These are phyloP conservation scores for Floccularia luteovirens DNA, from an alignment of 768 basidiomycete species.

Conservation along the genomic window DNA sequence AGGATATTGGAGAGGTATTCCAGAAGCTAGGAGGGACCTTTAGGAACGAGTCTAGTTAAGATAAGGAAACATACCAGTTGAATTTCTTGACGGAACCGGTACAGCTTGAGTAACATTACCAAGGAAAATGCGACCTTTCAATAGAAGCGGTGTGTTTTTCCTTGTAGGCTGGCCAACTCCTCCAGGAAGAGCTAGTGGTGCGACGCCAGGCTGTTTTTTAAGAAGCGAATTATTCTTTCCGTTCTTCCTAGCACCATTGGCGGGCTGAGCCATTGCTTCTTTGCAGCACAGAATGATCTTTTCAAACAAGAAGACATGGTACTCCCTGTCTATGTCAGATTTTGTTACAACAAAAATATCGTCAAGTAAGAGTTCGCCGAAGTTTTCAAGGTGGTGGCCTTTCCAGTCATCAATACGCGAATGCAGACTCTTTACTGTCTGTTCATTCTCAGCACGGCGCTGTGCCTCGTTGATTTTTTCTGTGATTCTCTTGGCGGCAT, in stretches of 20 bases:
- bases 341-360: slow-evolving; percentile 96
- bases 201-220: slow-evolving; percentile 65
- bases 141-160: slow-evolving; percentile 72
- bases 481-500: slow-evolving; percentile 86
- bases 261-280: slow-evolving; percentile 59
- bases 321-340: slow-evolving; percentile 93
- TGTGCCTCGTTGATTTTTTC: slow-evolving; percentile 95
- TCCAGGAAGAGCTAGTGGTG: slow-evolving; percentile 39
- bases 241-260: slow-evolving; percentile 57
- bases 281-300: slow-evolving; percentile 99
- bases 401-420: slow-evolving; percentile 97
- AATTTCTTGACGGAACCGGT: slow-evolving; percentile 48
- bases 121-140: slow-evolving; percentile 96
- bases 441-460: slow-evolving; percentile 84
- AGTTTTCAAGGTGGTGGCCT: slow-evolving; percentile 91
- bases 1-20: slow-evolving; percentile 55
- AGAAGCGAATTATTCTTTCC: slow-evolving; percentile 84
- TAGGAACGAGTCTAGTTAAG: slow-evolving; percentile 7
- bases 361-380: slow-evolving; percentile 90
- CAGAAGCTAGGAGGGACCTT: slow-evolving; percentile 27
- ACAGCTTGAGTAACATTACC: slow-evolving; percentile 89
- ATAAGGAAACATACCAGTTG: slow-evolving; percentile 39
- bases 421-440: slow-evolving; percentile 82
- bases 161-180: slow-evolving; percentile 54
- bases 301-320: slow-evolving; percentile 97